A percentile compares a stretch with the other conserved stretches of the same genome.
Evolutionary conservation across 805 yeast species (phyloP).

Genomic region (Saturnispora quitensis): DNA sequence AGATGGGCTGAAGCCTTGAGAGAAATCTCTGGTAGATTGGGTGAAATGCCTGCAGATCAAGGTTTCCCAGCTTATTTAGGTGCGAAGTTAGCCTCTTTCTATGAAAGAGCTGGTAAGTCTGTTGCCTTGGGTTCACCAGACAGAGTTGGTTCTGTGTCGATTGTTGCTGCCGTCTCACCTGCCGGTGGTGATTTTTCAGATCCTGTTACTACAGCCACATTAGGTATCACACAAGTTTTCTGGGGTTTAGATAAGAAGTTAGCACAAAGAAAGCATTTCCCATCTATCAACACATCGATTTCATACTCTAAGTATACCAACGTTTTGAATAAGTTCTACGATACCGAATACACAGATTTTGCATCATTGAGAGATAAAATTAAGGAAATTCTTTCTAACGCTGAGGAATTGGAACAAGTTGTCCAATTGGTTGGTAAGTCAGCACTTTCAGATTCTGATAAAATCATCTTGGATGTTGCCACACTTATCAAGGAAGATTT

Average conservation of each 20-base stretch:
- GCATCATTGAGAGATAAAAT: slow-evolving; percentile 84
- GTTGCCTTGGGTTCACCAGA: slow-evolving; percentile 93
- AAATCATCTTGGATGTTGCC: slow-evolving; percentile 91
- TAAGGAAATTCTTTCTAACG: slow-evolving; percentile 89
- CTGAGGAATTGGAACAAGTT: slow-evolving; percentile 98
- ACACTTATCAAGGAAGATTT: slow-evolving; percentile 91
- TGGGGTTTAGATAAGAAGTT: slow-evolving; percentile 99
- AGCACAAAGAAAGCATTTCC: slow-evolving; percentile 99
- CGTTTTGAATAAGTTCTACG: slow-evolving; percentile 80
- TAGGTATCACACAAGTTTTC: slow-evolving; percentile 99
- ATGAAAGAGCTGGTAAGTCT: slow-evolving; percentile 99
- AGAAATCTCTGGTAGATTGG: slow-evolving; percentile 99
- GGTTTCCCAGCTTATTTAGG: slow-evolving; percentile 99
- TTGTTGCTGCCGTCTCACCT: slow-evolving; percentile 99
- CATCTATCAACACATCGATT: slow-evolving; percentile 91
- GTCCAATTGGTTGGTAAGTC: slow-evolving; percentile 99
- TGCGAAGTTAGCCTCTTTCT: slow-evolving; percentile 97
- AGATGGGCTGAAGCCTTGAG: slow-evolving; percentile 99
- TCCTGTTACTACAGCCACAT: slow-evolving; percentile 96
- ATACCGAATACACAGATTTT: slow-evolving; percentile 80
- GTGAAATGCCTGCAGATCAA: slow-evolving; percentile 99
- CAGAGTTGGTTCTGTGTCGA: slow-evolving; percentile 96
- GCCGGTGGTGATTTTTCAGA: slow-evolving; percentile 99
- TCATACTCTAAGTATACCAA: slow-evolving; percentile 95
- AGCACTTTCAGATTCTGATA: slow-evolving; percentile 93